Base-by-base conservation (phyloP, 306 rosid species). In the Leucaena leucocephala region DNA sequence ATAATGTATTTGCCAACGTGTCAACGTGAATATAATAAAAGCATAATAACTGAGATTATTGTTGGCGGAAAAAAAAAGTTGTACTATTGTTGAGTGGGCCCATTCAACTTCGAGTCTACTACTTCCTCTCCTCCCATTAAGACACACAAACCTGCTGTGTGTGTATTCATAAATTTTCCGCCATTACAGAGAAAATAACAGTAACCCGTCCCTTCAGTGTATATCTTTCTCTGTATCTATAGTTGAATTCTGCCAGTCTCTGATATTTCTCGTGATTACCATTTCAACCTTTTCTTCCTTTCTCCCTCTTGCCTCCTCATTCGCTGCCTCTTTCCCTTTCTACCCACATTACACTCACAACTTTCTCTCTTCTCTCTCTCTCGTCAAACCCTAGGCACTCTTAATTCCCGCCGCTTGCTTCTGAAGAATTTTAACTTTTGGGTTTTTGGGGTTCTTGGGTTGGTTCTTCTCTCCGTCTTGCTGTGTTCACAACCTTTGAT, bases 251-350 rank as follows among this genome's bases (percentile, higher is more conserved):
- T 82, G 6, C 48, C 79, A 59, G 68, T 57, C 75, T 80, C 87
- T 85, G 79, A 64, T 70, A 76, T 76, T 89, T 88, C 97, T 88
- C 90, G 91, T 91, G 93, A 91, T 84, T 87, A 80, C 72, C 82
- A 80, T 84, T 78, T 78, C 87, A 45, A 82, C 74, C 75, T 77
- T 78, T 82, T 82, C 63, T 27, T 45, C 70, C 42, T 73, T 58
- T 67, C 80, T 84, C 89, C 86, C 80, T 84, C 89, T 87, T 64
- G 81, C 50, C 87, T 84, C 89, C 80, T 80, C 89, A 79, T 82
- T 88, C 86, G 50, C 86, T 80, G 33, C 54, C 80, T 67, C 55
- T 73, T 50, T 57, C 73, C 75, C 81, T 68, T 15, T 61, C 42
- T 40, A 22, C 38, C 65, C 45, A 45, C 69, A 13, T 4, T 13